Evolutionary conservation across 2,329 filamentous ascomycete species (phyloP), one percentile per base, ranked within the genome.

Genomic region (Phaeosphaeria sp.): DNA sequence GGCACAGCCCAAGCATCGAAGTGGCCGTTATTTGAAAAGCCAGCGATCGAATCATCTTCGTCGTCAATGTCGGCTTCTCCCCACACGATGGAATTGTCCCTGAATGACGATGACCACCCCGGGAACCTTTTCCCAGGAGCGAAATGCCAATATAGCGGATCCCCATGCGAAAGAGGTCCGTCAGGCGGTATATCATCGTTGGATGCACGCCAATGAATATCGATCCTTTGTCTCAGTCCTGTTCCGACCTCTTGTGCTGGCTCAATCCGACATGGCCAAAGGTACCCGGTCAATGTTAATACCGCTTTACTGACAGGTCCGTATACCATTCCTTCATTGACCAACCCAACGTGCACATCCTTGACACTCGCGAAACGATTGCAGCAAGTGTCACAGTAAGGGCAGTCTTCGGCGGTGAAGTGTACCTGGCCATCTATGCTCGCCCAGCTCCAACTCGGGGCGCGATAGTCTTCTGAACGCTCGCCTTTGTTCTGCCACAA

Each of bases 401-500:
- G 50, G n/a, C 50, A 52, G 17, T 52, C 50, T 17, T 20, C 39
- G 5, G 46, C 24, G 4, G 50, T 25, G 17, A 52, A 36, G 11
- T 46, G 24, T 18, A 52, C 50, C 3, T 17, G 24, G n/a, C 51
- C 51, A 27, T 53, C 51, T 25, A 48, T 43, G 30, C 43, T 48
- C 15, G 51, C 51, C 51, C 51, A 53, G 24, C 43, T 48, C 51
- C 51, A 53, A 13, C 30, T 53, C 24, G 51, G 51, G 6, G 51
- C 51, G 9, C 51, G 51, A 48, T 48, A 53, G 7, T 5, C 21
- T 24, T 48, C 30, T 13, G 51, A 25, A 3, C 43, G 43, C 17
- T 53, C 43, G 24, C 45, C 51, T 27, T 43, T 53, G 22, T 48
- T 49, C 30, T 53, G 51, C 51, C 51, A 53, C 33, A 53, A n/a